Conservation (phyloP, 2,329 filamentous ascomycete species). For the Pseudogymnoascus sp. region DNA sequence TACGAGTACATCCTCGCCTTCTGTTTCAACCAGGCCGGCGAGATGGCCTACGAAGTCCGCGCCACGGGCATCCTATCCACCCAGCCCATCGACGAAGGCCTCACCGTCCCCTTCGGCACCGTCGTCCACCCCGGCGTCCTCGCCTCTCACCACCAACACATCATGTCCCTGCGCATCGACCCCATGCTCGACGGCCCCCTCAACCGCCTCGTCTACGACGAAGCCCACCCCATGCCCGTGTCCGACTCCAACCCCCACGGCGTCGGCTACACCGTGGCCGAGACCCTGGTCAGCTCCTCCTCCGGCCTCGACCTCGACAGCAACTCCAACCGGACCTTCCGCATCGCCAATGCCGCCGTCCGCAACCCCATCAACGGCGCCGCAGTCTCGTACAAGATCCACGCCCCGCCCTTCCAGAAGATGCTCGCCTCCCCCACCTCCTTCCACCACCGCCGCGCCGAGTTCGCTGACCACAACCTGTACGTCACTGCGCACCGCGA, state of each 20-base stretch:
- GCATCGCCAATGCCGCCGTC: constrained; percentile 46
- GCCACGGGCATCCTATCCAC: constrained; percentile 63
- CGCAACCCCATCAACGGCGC: constrained; percentile 47
- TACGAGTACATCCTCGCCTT: constrained; percentile 69
- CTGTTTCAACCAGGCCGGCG: constrained; percentile 63
- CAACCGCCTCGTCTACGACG: constrained; percentile 49
- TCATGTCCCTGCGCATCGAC: constrained; percentile 61
- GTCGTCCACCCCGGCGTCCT: constrained; percentile 63
- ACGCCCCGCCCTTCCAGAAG: constrained; percentile 49
- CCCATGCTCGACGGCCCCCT: constrained; percentile 51
- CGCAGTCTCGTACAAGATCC: constrained; percentile 49
- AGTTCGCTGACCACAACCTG: constrained; percentile 47
- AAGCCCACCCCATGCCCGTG: constrained; percentile 53
- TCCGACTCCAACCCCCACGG: constrained; percentile 45
- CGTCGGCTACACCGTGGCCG: constrained; percentile 41
- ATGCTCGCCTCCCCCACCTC: constrained; percentile 43
- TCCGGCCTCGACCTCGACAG: constrained; percentile 41
- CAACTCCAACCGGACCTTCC: constrained; percentile 45
- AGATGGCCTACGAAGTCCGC: constrained; percentile 58
- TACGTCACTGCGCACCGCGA: constrained; percentile 49
- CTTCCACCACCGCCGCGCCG: constrained; percentile 42
- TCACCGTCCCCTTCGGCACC: constrained; percentile 58
- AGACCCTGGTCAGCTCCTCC: constrained; percentile 40
- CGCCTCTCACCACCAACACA: constrained; percentile 66
- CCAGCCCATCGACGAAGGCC: constrained; percentile 57